phyloP scores from a whole-genome alignment of 345 rosid species.

The Populus pruinosa region DNA sequence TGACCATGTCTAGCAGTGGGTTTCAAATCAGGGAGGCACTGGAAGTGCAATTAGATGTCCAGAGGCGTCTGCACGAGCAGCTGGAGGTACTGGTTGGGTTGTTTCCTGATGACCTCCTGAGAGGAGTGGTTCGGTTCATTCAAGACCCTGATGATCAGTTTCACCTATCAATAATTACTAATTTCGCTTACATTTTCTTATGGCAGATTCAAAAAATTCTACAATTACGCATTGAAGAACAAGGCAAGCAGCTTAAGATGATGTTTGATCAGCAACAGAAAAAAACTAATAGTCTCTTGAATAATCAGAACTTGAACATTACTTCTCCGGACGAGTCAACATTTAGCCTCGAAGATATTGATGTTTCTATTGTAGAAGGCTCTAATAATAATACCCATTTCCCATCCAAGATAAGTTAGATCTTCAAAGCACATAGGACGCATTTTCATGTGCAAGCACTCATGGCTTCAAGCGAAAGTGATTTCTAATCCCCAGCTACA shows the following conservation, averaged over 20 bases:
- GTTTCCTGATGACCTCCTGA: too few relatives aligned
- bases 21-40: slow-evolving; percentile 73
- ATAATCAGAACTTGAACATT: slow-evolving; percentile 27
- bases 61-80: slow-evolving; percentile 89
- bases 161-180: neutral
- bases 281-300: slow-evolving; percentile 35
- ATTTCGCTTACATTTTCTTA: neutral
- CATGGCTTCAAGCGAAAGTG: neutral
- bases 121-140: neutral
- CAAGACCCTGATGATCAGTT: neutral
- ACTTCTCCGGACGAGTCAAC: slow-evolving; percentile 20
- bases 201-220: slow-evolving; percentile 71
- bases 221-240: slow-evolving; percentile 82
- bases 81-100: slow-evolving; percentile 52
- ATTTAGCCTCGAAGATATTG: slow-evolving; percentile 40
- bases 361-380: slow-evolving; percentile 41
- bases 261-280: slow-evolving; percentile 82
- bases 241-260: slow-evolving; percentile 67
- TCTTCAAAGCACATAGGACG: neutral
- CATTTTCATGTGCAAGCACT: neutral
- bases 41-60: slow-evolving; percentile 78
- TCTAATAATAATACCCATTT: slow-evolving; percentile 38
- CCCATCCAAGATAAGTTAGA: slow-evolving; percentile 65
- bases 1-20: slow-evolving; percentile 42
- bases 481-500: neutral